phyloP scores from a whole-genome alignment of 2,329 filamentous ascomycete species.

The Cadophora sp. region DNA sequence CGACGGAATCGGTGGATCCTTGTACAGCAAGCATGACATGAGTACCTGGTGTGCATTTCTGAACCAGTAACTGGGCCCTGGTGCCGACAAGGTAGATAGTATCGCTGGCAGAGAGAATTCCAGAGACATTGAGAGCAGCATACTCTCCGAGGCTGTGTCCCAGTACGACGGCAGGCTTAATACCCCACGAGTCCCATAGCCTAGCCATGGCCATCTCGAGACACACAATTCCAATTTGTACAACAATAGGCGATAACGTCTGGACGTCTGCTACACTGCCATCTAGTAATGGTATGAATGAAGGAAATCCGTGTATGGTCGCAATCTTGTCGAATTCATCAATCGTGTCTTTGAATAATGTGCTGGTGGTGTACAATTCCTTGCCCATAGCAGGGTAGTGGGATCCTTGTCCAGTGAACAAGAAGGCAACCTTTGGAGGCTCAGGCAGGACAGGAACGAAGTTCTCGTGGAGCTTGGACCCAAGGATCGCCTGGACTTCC shows the following conservation, averaged over 20 bases:
- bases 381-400: constrained; percentile 43
- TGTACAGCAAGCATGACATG: constrained; percentile 51
- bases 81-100: constrained; percentile 74
- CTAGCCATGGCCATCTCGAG: constrained; percentile 62
- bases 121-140: constrained; percentile 73
- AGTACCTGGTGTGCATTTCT: constrained; percentile 26
- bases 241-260: constrained; percentile 55
- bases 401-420: constrained; percentile 54
- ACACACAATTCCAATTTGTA: constrained; percentile 60
- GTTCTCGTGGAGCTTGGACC: constrained; percentile 53
- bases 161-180: constrained; percentile 60
- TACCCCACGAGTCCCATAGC: constrained; percentile 63
- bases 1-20: constrained; percentile 46
- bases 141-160: constrained; percentile 76
- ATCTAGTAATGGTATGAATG: constrained; percentile 48
- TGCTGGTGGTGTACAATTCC: constrained; percentile 47
- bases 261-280: constrained; percentile 47
- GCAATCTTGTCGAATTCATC: constrained; percentile 37
- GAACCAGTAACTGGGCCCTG: constrained; percentile 55
- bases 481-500: constrained; percentile 56
- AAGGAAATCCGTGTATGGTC: constrained; percentile 37
- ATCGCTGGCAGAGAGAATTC: constrained; percentile 73
- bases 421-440: constrained; percentile 41
- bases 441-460: constrained; percentile 42
- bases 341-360: constrained; percentile 37